These are phyloP conservation scores for Acacia concinna DNA, from an alignment of 331 rosid genomes.

Conservation along the genomic window DNA sequence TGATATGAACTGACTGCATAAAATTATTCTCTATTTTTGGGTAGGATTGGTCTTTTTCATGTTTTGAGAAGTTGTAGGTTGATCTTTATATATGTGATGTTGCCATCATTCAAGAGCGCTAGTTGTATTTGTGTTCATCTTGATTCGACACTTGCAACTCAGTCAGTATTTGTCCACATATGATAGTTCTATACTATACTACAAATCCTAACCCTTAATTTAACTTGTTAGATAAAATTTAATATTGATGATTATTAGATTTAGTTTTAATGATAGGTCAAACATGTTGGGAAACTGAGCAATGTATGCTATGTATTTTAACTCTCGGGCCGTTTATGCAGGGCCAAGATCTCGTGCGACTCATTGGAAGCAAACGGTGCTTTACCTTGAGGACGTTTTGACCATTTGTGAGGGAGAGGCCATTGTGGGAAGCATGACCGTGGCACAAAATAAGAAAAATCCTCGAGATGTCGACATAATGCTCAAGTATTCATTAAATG, in stretches of 20 bases:
- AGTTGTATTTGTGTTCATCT: no score
- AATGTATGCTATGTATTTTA: not conserved
- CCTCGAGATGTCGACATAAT: slow-evolving; percentile 88
- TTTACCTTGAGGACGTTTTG: slow-evolving; percentile 86
- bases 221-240: no score
- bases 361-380: slow-evolving; percentile 98
- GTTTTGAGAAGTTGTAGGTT: not conserved
- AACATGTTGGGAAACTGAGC: not conserved
- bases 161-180: no score
- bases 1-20: not conserved
- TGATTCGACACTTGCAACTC: no score
- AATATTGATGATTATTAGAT: not conserved
- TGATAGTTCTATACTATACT: no score
- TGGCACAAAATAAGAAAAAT: slow-evolving; percentile 80
- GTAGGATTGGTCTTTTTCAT: not conserved
- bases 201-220: no score
- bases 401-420: slow-evolving; percentile 92
- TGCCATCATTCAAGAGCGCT: no score
- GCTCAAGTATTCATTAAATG: slow-evolving; percentile 78
- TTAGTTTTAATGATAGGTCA: not conserved
- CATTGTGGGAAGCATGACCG: slow-evolving; percentile 71
- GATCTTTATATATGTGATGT: no score
- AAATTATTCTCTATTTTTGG: not conserved
- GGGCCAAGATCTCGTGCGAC: slow-evolving; percentile 90
- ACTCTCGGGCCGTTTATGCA: slow-evolving; percentile 28